Conservation (phyloP, 306 rosid genomes). For the Gleditsia sinensis region DNA sequence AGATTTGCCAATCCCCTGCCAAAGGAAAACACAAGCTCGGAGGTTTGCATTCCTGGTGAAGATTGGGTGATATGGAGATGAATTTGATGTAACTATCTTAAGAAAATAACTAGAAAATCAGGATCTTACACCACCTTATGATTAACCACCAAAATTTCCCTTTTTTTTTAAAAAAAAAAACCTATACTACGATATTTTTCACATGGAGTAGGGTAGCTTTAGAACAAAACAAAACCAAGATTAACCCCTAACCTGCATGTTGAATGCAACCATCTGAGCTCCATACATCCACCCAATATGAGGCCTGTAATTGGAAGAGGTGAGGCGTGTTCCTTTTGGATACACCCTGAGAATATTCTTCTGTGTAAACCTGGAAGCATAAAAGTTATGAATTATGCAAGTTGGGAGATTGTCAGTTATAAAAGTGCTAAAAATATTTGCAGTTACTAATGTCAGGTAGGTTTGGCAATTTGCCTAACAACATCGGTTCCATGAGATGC, state of each 20-base stretch:
- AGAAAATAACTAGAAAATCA: constrained; percentile 15
- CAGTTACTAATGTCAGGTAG: not conserved
- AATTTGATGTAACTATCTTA: not conserved
- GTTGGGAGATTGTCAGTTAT: constrained; percentile 20
- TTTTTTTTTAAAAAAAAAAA: too few species aligned
- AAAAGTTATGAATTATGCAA: constrained; percentile 26
- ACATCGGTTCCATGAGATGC: constrained; percentile 57
- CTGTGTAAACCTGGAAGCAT: constrained; percentile 72
- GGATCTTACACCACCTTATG: not conserved
- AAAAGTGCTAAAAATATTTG: not conserved
- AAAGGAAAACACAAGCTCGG: constrained; percentile 20
- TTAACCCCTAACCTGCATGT: constrained; percentile 80
- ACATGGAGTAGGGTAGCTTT: not conserved
- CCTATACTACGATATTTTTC: not conserved
- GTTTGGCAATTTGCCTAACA: constrained; percentile 54
- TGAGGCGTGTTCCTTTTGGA: constrained; percentile 86
- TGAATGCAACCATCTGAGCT: constrained; percentile 95
- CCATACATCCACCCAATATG: constrained; percentile 91
- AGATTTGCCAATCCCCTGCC: constrained; percentile 77
- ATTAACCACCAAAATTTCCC: too few species aligned
- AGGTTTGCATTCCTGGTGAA: not conserved
- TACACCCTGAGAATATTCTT: constrained; percentile 75
- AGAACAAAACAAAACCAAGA: not conserved
- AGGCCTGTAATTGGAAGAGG: constrained; percentile 79
- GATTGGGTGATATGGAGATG: not conserved